Base-by-base conservation (phyloP, 441 rosid genomes). In the Arabidopsis lyrata region DNA sequence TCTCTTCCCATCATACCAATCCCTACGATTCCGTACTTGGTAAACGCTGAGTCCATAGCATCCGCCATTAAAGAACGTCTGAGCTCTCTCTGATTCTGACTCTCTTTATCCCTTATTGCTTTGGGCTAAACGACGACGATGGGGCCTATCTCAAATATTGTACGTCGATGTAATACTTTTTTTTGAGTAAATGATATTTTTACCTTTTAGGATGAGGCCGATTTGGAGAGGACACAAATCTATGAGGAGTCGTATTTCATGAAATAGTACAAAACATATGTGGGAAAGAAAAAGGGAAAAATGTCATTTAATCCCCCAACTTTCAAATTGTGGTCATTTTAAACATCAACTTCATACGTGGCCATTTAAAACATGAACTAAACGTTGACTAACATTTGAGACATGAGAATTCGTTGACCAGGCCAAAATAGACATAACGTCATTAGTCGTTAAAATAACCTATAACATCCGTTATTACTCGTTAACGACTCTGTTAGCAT, bases 1-100 rank as follows among this genome's bases (percentile, higher is more conserved):
- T 95, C 99, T 80, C 99, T 89, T 58, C 99, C 99, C 99, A 95
- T 92, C 97, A 95, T 90, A 56, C 99, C 99, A 34, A 89, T 86
- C 34, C 99, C 99, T 31, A 95, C 78, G 80, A 92, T 88, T 52
- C 97, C 97, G 61, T 95, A 95, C 77, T 76, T 92, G 38, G 83
- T 82, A 52, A 89, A 78, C 0, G 14, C 59, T 35, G 68, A 70
- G 32, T 63, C 55, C 61, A 31, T 66, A 5, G 65, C 55, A 42
- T 76, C 82, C 82, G 83, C 88, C 70, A 73, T 78, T 48, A 5
- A 27, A 8, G 9, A 63, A 68, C 4, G 34, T 10, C 32, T 52
- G 29, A 45, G 16, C 35, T 39, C 18, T 48, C 66, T 13, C 60
- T 11, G 53, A 8, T 61, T 6, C 62, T 5, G 16, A 20, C 55